Percentiles rank a stretch among this genome's conserved stretches.
Conservation (phyloP, 352 stramenopile genomes). For the Pythium chondricola region DNA sequence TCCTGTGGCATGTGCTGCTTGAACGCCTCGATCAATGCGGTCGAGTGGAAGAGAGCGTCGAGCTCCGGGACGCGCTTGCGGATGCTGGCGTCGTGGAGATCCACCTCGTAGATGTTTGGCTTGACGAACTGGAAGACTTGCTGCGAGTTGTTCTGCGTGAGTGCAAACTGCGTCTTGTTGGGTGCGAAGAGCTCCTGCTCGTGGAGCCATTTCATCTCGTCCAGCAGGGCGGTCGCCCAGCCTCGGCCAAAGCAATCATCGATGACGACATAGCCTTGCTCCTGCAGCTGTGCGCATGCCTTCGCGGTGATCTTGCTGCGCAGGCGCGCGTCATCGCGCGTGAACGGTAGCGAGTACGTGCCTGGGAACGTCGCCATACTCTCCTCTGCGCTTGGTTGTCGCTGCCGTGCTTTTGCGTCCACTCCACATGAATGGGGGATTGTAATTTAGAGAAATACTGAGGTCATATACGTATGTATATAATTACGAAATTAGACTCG, state of each 20-base stretch:
- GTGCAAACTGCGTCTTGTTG: slow-evolving; percentile 80
- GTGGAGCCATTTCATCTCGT: slow-evolving; percentile 63
- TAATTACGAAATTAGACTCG: too few relatives aligned
- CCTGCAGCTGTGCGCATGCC: slow-evolving; percentile 34
- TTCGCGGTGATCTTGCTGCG: slow-evolving; percentile 35
- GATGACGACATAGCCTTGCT: slow-evolving; percentile 55
- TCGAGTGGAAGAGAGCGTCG: slow-evolving; percentile 59
- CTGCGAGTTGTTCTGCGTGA: slow-evolving; percentile 30
- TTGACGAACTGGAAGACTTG: slow-evolving; percentile 62
- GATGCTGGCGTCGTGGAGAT: slow-evolving; percentile 61
- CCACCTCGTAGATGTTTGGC: slow-evolving; percentile 80
- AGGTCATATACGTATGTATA: too few relatives aligned
- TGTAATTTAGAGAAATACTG: too few relatives aligned
- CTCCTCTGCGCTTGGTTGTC: background rate
- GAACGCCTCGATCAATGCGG: slow-evolving; percentile 40
- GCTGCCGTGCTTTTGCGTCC: too few relatives aligned
- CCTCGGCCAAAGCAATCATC: slow-evolving; percentile 59
- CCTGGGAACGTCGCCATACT: slow-evolving; percentile 23
- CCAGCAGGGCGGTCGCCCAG: slow-evolving; percentile 47
- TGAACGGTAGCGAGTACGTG: slow-evolving; percentile 41
- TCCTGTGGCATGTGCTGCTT: slow-evolving; percentile 34
- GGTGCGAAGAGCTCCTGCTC: slow-evolving; percentile 46
- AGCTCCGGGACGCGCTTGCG: slow-evolving; percentile 53
- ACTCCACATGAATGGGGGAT: too few relatives aligned
- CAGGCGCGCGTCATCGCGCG: slow-evolving; percentile 44